Evolutionary conservation across 192 early-diverging fungal species (phyloP).

Genomic region (Linnemannia elongata): DNA sequence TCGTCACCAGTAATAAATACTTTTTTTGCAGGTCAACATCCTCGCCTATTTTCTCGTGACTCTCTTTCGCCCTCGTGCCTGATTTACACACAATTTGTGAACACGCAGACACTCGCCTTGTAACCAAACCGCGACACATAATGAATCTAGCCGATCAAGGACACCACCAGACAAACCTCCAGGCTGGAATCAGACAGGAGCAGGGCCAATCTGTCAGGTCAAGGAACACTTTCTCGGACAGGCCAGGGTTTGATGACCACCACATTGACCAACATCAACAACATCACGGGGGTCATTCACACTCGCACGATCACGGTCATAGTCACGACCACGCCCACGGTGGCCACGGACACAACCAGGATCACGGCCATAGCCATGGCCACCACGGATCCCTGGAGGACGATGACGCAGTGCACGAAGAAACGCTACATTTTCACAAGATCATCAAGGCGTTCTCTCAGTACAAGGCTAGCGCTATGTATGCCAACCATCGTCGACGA

Average conservation of each 20-base stretch:
- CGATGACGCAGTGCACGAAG: slow-evolving; percentile 47
- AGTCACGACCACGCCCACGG: slow-evolving; percentile 14
- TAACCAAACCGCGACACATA: neutral
- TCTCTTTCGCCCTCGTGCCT: neutral
- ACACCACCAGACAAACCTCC: slow-evolving; percentile 18
- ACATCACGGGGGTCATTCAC: neutral
- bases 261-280: slow-evolving; percentile 11
- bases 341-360: slow-evolving; percentile 24
- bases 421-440: slow-evolving; percentile 64
- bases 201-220: neutral
- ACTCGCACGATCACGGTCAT: slow-evolving; percentile 9
- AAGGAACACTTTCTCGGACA: slow-evolving; percentile 14
- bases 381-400: neutral
- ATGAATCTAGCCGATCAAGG: slow-evolving; percentile 14
- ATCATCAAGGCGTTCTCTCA: slow-evolving; percentile 70
- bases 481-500: slow-evolving; percentile 72
- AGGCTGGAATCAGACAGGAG: slow-evolving; percentile 29
- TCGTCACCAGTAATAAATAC: neutral
- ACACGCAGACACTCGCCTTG: neutral
- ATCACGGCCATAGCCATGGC: slow-evolving; percentile 3
- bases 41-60: neutral
- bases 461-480: slow-evolving; percentile 73
- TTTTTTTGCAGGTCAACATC: neutral
- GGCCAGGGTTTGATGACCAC: slow-evolving; percentile 8
- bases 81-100: neutral